Evolutionary conservation across 1,139 yeast genomes (phyloP), one percentile per base, ranked within the genome.

Genomic region (Pichia sp.): DNA sequence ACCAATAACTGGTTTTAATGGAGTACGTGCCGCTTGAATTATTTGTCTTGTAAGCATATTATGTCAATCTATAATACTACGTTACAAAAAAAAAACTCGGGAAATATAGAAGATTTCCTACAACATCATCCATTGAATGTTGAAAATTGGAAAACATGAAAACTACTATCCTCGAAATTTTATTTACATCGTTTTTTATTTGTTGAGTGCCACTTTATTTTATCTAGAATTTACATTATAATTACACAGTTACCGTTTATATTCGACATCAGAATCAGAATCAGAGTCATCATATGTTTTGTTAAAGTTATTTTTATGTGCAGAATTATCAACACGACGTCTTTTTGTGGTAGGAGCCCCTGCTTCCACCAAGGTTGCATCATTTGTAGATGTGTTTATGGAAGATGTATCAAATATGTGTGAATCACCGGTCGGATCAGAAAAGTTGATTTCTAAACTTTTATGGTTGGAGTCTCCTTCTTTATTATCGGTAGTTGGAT

Each of bases 261-360:
- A 50, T 22, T 47, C 53, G 16, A 50, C 49, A 23, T 48, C 53
- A 9, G 42, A 34, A 37, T 46, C 47, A 3, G 47, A 35, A 25
- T 47, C 49, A 3, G 46, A 40, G 30, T 43, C 43, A 9, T 32
- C n/a, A 7, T 12, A 23, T 24, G 24, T 29, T 36, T 23, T 25
- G 32, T 18, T 38, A 11, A 9, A 16, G 9, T 25, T 16, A 32
- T 39, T 22, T 12, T 13, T 36, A 23, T 12, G 35, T n/a, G 45
- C 20, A 15, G 27, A 24, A 7, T 27, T 29, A 24, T 39, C 48
- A 11, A 44, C 41, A 23, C 48, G 44, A n/a, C 51, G 41, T 40
- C 51, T 46, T 25, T 48, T 48, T 18, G 47, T 38, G 7, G 44
- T 16, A 8, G 23, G 46, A 13, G n/a, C 39, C 11, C 25, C 24